Percentiles rank a stretch among this genome's conserved stretches.
phyloP scores from a whole-genome alignment of 1,284 basidiomycete species.

The Cryptococcus sp. region DNA sequence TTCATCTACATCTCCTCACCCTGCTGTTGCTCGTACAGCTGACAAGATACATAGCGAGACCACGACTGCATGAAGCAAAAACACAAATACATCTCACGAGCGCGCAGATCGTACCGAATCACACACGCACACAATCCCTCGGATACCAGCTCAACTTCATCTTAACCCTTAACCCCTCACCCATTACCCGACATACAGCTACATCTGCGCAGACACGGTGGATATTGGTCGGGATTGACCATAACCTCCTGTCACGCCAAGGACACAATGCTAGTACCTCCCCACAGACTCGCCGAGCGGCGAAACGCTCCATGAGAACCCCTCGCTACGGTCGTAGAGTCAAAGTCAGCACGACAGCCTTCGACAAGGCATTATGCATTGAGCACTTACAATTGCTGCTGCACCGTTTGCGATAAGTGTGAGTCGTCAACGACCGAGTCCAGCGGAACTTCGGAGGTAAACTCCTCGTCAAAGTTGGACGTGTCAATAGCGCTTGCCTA shows the following conservation, averaged over 20 bases:
- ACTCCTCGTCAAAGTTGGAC: conserved; percentile 92
- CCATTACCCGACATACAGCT: background rate
- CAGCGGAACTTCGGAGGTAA: conserved; percentile 86
- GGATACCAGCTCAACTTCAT: background rate
- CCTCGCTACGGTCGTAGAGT: conserved; percentile 36
- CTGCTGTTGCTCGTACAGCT: too few species aligned
- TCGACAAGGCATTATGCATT: background rate
- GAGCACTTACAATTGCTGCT: conserved; percentile 81
- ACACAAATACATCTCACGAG: too few species aligned
- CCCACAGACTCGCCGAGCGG: conserved; percentile 53
- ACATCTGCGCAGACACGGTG: background rate
- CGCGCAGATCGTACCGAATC: background rate
- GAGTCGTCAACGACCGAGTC: conserved; percentile 94
- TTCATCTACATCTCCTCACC: too few species aligned
- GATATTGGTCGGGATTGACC: background rate
- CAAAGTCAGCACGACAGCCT: conserved; percentile 21
- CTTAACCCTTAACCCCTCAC: background rate
- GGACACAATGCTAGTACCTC: conserved; percentile 30
- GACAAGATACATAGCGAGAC: too few species aligned
- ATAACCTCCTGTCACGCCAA: background rate
- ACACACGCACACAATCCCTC: background rate
- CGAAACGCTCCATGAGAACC: conserved; percentile 54
- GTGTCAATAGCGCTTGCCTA: conserved; percentile 55
- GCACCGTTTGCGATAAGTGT: conserved; percentile 87
- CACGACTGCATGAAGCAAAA: too few species aligned